Evolutionary conservation across 2,329 filamentous ascomycete species (phyloP), one percentile per base, ranked within the genome.

Genomic region (Laburnicola sp.): DNA sequence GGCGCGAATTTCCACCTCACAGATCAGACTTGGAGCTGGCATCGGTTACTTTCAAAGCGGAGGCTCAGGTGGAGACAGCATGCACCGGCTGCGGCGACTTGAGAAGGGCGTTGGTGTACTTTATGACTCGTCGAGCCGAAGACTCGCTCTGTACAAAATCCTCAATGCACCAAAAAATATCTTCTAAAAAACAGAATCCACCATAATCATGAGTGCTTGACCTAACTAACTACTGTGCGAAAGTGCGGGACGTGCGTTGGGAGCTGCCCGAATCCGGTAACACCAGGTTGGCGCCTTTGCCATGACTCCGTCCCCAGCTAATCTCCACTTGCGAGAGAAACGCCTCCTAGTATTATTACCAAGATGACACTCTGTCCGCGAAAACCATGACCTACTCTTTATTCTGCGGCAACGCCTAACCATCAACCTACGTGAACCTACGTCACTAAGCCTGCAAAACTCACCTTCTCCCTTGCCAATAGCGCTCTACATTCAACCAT

Each of bases 81-180:
- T 8, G 48, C 26, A 31, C 16, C 32, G 39, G 11, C 37, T 27
- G 45, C 35, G 49, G 32, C 23, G 21, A 51, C 31, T 39, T 16
- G 39, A 37, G 39, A 39, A 46, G 51, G 48, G 49, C 47, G 54
- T 49, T 58, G 48, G 56, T 58, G 51, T 57, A 60, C 53, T 62
- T 58, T 54, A 59, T 56, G 56, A 58, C 48, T 62, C 57, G 53
- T 62, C 51, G 60, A 63, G 65, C 53, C 44, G 64, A 61, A 63
- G 62, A 66, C 64, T 68, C 66, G 53, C 51, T 51, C 42, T 70
- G 64, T 67, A 65, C 53, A 70, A 61, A 69, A 54, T 60, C 60
- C 60, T 59, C 62, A 57, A 58, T 57, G 10, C 48, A 45, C 35
- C 34, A 45, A 57, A 54, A 49, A 47, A 10, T 32, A 49, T 39